Evolutionary conservation across 2,329 filamentous ascomycete genomes (phyloP).

Genomic region (Shiraia bambusicola): DNA sequence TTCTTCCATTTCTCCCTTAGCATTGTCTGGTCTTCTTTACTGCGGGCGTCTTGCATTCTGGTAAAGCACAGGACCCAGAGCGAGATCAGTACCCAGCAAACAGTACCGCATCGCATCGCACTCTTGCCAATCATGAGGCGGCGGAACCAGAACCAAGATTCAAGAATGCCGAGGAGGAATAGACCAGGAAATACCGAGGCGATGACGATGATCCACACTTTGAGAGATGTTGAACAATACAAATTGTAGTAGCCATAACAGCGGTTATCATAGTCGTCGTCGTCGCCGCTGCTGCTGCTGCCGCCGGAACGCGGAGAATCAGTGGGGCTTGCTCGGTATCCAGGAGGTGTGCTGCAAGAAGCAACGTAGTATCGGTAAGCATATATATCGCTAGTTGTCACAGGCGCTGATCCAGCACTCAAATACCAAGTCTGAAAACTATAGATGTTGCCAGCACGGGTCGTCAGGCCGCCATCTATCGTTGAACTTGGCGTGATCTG

Average conservation of each 20-base stretch:
- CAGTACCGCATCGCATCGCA: constrained; percentile 34
- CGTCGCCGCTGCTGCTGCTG: constrained; percentile 5
- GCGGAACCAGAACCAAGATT: constrained; percentile 40
- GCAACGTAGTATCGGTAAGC: constrained; percentile 31
- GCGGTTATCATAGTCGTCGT: neutral
- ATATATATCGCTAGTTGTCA: constrained; percentile 19
- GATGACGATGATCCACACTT: constrained; percentile 34
- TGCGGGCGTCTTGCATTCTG: constrained; percentile 33
- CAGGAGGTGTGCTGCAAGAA: constrained; percentile 23
- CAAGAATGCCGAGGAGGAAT: constrained; percentile 37
- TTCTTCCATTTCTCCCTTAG: constrained; percentile 34
- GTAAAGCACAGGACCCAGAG: constrained; percentile 37
- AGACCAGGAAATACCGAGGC: constrained; percentile 27
- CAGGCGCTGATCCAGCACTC: constrained; percentile 26
- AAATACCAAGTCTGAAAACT: constrained; percentile 31
- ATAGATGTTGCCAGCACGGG: constrained; percentile 9
- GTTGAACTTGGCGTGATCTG: constrained; percentile 30
- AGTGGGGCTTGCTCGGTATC: constrained; percentile 7
- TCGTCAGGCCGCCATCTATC: constrained; percentile 9
- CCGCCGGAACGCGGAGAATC: constrained; percentile 5
- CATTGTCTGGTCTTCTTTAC: constrained; percentile 32
- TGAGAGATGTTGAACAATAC: constrained; percentile 18
- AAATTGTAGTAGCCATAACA: constrained; percentile 9
- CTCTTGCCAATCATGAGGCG: constrained; percentile 37
- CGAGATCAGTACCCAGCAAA: constrained; percentile 34